Evolutionary conservation across 257 asterid genomes (phyloP).

Genomic region (Solanum peruvianum): DNA sequence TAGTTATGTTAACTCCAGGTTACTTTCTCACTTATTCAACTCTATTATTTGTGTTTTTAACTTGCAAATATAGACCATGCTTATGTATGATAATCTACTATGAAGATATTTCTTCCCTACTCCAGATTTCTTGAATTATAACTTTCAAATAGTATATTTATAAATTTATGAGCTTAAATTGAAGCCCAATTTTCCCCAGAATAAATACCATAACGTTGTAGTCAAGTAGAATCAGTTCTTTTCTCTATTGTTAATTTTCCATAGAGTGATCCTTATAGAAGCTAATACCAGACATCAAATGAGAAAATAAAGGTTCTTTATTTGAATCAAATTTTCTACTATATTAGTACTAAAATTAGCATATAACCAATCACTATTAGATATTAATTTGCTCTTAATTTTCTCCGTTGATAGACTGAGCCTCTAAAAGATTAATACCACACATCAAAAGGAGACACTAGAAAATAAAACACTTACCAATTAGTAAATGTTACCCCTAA

Average conservation of each 20-base stretch:
- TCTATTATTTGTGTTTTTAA: too few relatives aligned
- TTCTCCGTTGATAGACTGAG: background rate
- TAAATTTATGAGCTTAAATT: too few relatives aligned
- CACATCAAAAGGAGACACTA: too few relatives aligned
- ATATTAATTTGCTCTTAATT: too few relatives aligned
- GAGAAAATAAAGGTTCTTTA: background rate
- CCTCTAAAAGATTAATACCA: background rate
- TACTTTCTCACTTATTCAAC: background rate
- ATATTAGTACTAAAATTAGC: too few relatives aligned
- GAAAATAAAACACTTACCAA: background rate
- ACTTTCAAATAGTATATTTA: background rate
- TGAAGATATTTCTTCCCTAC: background rate
- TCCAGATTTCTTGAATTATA: background rate
- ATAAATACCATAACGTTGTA: background rate
- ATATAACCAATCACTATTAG: background rate
- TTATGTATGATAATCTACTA: background rate
- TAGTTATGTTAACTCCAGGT: background rate
- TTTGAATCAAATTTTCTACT: background rate
- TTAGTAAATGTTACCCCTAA: background rate
- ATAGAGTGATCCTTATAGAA: background rate
- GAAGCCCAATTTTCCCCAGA: background rate
- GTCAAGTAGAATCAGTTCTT: too few relatives aligned
- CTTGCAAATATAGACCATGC: background rate
- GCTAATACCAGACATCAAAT: background rate
- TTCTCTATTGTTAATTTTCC: accelerated